A percentile compares a stretch with the other conserved stretches of the same genome.
These are phyloP conservation scores for Fistulifera pelliculosa DNA, from an alignment of 108 stramenopile genomes.

Conservation along the genomic window DNA sequence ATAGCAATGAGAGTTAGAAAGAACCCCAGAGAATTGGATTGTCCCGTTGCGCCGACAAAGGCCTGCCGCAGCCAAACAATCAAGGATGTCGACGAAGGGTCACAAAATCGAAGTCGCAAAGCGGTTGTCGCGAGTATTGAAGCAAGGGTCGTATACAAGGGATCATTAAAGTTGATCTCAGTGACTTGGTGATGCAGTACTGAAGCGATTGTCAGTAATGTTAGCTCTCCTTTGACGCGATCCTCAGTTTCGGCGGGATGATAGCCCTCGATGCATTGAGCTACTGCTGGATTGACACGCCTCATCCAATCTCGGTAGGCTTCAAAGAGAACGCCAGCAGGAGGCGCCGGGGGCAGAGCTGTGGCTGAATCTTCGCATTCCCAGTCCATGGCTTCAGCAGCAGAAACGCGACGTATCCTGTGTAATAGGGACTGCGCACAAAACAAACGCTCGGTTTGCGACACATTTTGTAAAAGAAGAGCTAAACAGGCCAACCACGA, in stretches of 20 bases:
- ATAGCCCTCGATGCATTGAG: too few relatives aligned
- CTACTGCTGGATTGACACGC: slow-evolving; percentile 8
- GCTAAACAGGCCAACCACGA: slow-evolving; percentile 44
- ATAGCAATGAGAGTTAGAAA: slow-evolving; percentile 34
- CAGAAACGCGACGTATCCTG: slow-evolving; percentile 33
- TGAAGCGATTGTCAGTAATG: slow-evolving; percentile 34
- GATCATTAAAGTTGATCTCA: slow-evolving; percentile 15
- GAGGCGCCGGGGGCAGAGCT: background rate
- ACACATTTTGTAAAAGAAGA: slow-evolving; percentile 10
- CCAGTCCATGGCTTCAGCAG: slow-evolving; percentile 43
- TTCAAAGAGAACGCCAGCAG: background rate
- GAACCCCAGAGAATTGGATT: background rate
- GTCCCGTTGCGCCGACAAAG: too few relatives aligned
- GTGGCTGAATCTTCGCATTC: slow-evolving; percentile 29
- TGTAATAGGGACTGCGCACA: slow-evolving; percentile 55
- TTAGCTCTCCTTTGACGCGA: slow-evolving; percentile 52
- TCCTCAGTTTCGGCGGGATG: slow-evolving; percentile 28
- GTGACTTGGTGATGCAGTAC: slow-evolving; percentile 14
- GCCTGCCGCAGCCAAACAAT: slow-evolving; percentile 36
- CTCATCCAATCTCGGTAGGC: slow-evolving; percentile 8
- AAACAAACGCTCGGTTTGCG: slow-evolving; percentile 40
- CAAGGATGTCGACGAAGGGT: slow-evolving; percentile 34
- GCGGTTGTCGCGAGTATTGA: slow-evolving; percentile 46
- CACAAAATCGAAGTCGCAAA: slow-evolving; percentile 25
- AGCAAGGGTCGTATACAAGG: slow-evolving; percentile 50